Percentiles rank a stretch among this genome's conserved stretches.
Evolutionary conservation across 2,329 filamentous ascomycete species (phyloP).

Genomic region (Berkeleyomyces rouxiae): DNA sequence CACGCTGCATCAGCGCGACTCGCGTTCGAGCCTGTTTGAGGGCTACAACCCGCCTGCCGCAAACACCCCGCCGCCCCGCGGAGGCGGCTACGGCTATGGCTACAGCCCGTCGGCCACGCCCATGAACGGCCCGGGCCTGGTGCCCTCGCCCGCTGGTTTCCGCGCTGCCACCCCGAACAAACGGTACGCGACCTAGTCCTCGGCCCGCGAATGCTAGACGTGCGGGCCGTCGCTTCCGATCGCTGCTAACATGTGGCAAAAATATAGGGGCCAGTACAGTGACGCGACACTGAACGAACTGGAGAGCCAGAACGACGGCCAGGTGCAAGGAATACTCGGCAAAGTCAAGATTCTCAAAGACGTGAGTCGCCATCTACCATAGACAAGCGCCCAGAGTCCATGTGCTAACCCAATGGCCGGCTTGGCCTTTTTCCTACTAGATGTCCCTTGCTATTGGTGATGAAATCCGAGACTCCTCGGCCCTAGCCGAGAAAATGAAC

Average conservation of each 20-base stretch:
- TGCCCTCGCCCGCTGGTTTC: slow-evolving; percentile 26
- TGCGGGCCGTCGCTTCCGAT: no score
- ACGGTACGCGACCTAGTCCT: slow-evolving; percentile 28
- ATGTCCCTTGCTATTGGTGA: slow-evolving; percentile 87
- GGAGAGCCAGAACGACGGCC: slow-evolving; percentile 85
- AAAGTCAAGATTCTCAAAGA: slow-evolving; percentile 84
- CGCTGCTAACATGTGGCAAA: not conserved
- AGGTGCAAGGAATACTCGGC: slow-evolving; percentile 76
- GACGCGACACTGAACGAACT: slow-evolving; percentile 82
- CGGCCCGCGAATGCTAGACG: not conserved
- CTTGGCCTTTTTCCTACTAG: slow-evolving; percentile 26
- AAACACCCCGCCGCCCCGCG: slow-evolving; percentile 25
- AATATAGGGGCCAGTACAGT: slow-evolving; percentile 67
- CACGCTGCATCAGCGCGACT: slow-evolving; percentile 53
- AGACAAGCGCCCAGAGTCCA: no score
- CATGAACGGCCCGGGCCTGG: slow-evolving; percentile 4
- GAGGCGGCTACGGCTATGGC: slow-evolving; percentile 35
- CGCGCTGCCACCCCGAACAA: slow-evolving; percentile 56
- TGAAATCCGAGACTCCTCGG: slow-evolving; percentile 80
- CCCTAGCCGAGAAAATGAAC: slow-evolving; percentile 89
- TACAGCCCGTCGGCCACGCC: slow-evolving; percentile 14
- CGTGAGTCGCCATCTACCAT: slow-evolving; percentile 34
- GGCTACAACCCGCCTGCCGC: slow-evolving; percentile 40
- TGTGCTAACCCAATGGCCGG: not conserved
- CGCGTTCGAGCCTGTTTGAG: slow-evolving; percentile 57